Evolutionary conservation across 495 filamentous ascomycete species (phyloP), one percentile per base, ranked within the genome.

Genomic region (Cenococcum geophilum): DNA sequence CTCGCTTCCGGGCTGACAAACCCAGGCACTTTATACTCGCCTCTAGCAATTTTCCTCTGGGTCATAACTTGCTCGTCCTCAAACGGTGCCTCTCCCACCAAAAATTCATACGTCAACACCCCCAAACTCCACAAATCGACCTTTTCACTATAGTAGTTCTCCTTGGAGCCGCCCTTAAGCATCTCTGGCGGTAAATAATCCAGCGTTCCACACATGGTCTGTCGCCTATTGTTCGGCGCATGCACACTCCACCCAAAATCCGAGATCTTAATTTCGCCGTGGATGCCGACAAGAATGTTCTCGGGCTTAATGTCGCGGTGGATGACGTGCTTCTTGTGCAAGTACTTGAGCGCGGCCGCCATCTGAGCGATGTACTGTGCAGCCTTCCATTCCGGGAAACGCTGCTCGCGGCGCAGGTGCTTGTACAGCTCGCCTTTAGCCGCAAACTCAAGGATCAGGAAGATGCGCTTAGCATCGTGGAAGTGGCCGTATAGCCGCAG

Each of bases 211-310:
- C 93, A 98, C 83, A 97, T 92, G 22, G 93, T 98, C 62, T 91
- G 86, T 43, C 93, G 83, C 55, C 92, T 76, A 76, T 95, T 96
- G 69, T 95, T 97, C 10, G 93, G 93, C 25, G 93, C 95, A 73
- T 98, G 93, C 18, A 97, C 95, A 74, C 88, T 92, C 95, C 95
- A 98, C 49, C 93, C 93, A 69, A 98, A 98, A 74, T 98, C 93
- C 4, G 89, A 92, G 71, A 98, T 92, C 75, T 98, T 98, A 76
- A 98, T 95, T 76, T 98, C 93, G 45, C 92, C 93, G 71, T 97
- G 92, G 56, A 98, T 92, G 20, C 93, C 93, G 40, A 98, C 86
- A 16, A 98, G 84, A 66, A 98, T 98, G 69, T 98, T 98, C 75
- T 98, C 93, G 11, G 93, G 93, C 77, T 98, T 98, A 77, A 98